Conservation (phyloP, 192 early-diverging fungal species). For the Coemansia sp. region DNA sequence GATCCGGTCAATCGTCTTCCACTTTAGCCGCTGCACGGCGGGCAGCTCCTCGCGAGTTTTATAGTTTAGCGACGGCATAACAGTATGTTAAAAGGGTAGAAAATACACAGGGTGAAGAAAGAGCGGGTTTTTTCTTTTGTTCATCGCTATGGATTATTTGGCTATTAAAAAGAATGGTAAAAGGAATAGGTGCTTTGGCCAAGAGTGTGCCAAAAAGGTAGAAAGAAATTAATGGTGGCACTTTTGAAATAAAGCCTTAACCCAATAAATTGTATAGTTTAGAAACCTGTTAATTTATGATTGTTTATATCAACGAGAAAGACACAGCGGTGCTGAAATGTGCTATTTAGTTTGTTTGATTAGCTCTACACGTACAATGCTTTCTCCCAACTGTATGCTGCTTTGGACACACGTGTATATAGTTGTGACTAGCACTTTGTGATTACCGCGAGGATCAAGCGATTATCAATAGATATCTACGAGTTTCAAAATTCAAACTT, state of each 20-base stretch:
- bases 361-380: too few relatives aligned
- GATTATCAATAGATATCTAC: neutral
- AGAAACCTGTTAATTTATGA: too few relatives aligned
- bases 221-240: too few relatives aligned
- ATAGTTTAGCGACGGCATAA: constrained; percentile 2
- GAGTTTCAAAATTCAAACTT: neutral
- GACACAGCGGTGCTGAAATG: neutral
- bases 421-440: neutral
- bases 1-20: constrained; percentile 21
- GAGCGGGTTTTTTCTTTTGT: neutral
- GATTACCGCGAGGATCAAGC: neutral
- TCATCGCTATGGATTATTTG: neutral
- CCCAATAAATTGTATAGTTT: too few relatives aligned
- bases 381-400: too few relatives aligned
- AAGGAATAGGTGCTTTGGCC: neutral
- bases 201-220: too few relatives aligned
- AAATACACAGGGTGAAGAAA: neutral
- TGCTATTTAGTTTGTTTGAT: too few relatives aligned
- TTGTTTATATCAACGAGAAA: neutral
- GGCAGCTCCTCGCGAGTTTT: neutral
- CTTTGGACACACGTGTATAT: too few relatives aligned
- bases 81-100: neutral
- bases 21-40: constrained; percentile 9
- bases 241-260: too few relatives aligned
- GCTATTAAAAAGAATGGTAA: neutral